These are phyloP conservation scores for Pneumocystis canis DNA, from an alignment of 1,139 yeast genomes.

Conservation along the genomic window DNA sequence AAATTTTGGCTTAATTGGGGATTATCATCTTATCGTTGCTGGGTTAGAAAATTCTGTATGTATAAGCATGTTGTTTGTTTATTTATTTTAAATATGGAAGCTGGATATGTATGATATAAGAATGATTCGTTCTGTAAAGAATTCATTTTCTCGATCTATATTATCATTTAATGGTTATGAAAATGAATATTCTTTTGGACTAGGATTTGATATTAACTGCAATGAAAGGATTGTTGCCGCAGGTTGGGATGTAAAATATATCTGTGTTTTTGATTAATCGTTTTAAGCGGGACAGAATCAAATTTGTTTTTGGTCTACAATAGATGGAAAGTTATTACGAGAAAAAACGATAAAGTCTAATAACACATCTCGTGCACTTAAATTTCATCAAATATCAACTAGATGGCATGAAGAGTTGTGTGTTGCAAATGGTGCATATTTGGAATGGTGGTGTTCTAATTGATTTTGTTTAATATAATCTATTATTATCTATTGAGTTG, in stretches of 20 bases:
- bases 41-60: constrained; percentile 4
- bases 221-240: constrained; percentile 5
- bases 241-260: constrained; percentile 3
- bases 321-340: constrained; percentile 31
- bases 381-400: constrained; percentile 45
- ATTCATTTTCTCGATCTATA: constrained; percentile 1
- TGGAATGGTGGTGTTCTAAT: constrained; percentile 9
- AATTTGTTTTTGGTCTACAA: constrained; percentile 6
- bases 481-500: constrained; percentile 43
- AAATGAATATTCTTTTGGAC: constrained; percentile 5
- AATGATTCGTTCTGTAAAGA: neutral
- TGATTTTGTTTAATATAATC: constrained; percentile 20
- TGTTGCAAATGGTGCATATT: constrained; percentile 48
- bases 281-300: neutral
- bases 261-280: neutral
- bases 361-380: constrained; percentile 37
- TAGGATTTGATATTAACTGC: constrained; percentile 1
- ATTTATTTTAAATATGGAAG: neutral
- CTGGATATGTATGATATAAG: constrained; percentile 8
- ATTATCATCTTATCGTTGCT: constrained; percentile 5
- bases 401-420: constrained; percentile 46
- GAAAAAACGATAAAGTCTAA: constrained; percentile 41
- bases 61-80: neutral
- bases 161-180: constrained; percentile 4
- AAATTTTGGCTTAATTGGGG: neutral